Evolutionary conservation across 192 early-diverging fungal species (phyloP).

Genomic region (Coemansia sp.): DNA sequence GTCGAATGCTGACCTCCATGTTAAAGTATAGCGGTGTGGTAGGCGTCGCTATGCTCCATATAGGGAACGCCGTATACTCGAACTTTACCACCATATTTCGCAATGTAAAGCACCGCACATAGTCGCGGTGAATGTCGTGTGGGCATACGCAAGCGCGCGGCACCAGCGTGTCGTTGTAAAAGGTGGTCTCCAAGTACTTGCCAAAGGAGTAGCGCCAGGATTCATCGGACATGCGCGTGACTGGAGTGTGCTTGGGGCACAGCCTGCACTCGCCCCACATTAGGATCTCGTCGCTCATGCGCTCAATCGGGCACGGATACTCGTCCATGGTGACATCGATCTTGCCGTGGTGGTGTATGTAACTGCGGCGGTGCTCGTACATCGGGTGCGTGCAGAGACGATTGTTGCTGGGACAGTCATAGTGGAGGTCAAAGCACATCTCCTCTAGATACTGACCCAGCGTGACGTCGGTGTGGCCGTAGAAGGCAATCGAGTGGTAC

Average conservation of each 20-base stretch:
- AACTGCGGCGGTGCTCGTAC: constrained; percentile 80
- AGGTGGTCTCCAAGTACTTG: constrained; percentile 91
- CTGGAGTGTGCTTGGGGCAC: constrained; percentile 70
- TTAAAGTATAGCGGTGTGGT: constrained; percentile 47
- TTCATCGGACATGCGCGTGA: constrained; percentile 78
- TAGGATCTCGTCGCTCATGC: constrained; percentile 72
- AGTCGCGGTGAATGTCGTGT: constrained; percentile 81
- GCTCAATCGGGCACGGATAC: constrained; percentile 57
- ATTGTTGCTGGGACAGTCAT: constrained; percentile 59
- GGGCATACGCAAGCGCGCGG: constrained; percentile 73
- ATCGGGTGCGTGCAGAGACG: constrained; percentile 77
- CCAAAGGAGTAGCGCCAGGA: constrained; percentile 96
- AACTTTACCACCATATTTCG: constrained; percentile 78
- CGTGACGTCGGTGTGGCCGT: constrained; percentile 74
- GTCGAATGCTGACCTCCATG: constrained; percentile 60
- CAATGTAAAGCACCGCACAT: constrained; percentile 82
- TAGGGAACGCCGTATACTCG: constrained; percentile 58
- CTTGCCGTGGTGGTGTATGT: constrained; percentile 79
- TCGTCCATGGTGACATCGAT: constrained; percentile 76
- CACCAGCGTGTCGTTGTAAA: constrained; percentile 71
- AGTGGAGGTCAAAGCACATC: constrained; percentile 68
- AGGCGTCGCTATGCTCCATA: constrained; percentile 41
- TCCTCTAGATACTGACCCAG: constrained; percentile 88
- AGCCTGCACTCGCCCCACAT: constrained; percentile 90
- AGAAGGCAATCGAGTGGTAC: constrained; percentile 79